Base-by-base conservation (phyloP, 306 rosid species). In the Hippophae tibetana region DNA sequence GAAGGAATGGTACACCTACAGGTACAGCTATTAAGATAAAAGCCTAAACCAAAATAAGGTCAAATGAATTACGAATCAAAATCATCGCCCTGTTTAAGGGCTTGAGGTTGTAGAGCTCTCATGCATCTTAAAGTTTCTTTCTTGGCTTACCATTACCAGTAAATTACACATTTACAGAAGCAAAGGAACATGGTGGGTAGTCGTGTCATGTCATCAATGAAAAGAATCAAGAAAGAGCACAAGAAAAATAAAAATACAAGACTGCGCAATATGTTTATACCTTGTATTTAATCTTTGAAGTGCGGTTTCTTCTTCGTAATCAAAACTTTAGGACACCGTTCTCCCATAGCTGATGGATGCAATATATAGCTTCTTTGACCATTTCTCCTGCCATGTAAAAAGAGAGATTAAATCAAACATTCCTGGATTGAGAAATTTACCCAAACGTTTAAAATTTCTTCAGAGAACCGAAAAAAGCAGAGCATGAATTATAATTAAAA, bases 291-390 rank as follows among this genome's bases (percentile, higher is more conserved):
- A 64, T 38, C 42, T 68, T 68, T 12, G 40, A 12, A 25, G 41
- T 27, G 72, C 65, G 38, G 50, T 57, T 44, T 65, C 61, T 56
- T 49, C 46, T 69, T 31, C 52, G 13, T 43, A 14, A 25, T 42
- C 60, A 9, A 23, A 14, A 51, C 61, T 57, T 76, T 66, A 76
- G 54, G 80, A 70, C 27, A 69, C 80, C 6, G 80, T 76, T 71
- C 80, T 76, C 31, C 80, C 80, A 13, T 47, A 67, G 67, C 76
- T 62, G 58, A 76, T 57, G 7, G 80, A 72, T 31, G 80, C 72
- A 62, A 76, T 76, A 51, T 76, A 76, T 8, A 70, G 64, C 58
- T 71, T 71, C 73, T 76, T 76, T 45, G 64, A 52, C 80, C 80
- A 76, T 58, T 76, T 76, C 42, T 76, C 80, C 80, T 76, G 80